These are phyloP conservation scores for Pleodorina starrii DNA, from an alignment of 139 green algal genomes.

Conservation along the genomic window DNA sequence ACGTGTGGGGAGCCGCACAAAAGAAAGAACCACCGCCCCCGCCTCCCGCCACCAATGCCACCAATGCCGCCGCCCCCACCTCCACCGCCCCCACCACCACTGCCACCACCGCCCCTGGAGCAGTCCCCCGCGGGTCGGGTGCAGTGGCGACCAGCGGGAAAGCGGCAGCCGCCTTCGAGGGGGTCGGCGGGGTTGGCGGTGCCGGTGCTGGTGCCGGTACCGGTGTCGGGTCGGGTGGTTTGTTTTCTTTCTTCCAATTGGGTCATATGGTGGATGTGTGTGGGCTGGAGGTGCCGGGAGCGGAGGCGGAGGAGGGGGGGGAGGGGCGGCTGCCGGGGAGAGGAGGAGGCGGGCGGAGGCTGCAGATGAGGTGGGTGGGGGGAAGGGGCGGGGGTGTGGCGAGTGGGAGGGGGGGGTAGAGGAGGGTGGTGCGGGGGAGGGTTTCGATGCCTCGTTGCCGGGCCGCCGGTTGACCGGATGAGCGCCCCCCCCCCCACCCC, in stretches of 20 bases:
- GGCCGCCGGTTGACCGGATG: too few species aligned
- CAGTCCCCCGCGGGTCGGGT: neutral
- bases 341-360: neutral
- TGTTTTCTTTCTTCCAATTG: neutral
- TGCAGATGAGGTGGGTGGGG: conserved; percentile 10
- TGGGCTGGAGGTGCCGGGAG: neutral
- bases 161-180: neutral
- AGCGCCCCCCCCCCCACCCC: too few species aligned
- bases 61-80: too few species aligned
- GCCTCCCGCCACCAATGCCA: too few species aligned
- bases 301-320: neutral
- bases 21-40: too few species aligned
- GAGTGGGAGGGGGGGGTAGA: neutral
- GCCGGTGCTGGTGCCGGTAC: too few species aligned
- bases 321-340: neutral
- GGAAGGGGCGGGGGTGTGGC: neutral
- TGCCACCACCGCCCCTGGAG: neutral
- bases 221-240: too few species aligned
- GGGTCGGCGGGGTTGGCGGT: neutral
- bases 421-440: neutral
- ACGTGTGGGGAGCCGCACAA: neutral
- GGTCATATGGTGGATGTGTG: neutral
- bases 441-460: too few species aligned
- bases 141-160: neutral
- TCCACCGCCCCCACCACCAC: too few species aligned